Evolutionary conservation across 345 rosid genomes (phyloP).

Genomic region (Linum usitatissimum): DNA sequence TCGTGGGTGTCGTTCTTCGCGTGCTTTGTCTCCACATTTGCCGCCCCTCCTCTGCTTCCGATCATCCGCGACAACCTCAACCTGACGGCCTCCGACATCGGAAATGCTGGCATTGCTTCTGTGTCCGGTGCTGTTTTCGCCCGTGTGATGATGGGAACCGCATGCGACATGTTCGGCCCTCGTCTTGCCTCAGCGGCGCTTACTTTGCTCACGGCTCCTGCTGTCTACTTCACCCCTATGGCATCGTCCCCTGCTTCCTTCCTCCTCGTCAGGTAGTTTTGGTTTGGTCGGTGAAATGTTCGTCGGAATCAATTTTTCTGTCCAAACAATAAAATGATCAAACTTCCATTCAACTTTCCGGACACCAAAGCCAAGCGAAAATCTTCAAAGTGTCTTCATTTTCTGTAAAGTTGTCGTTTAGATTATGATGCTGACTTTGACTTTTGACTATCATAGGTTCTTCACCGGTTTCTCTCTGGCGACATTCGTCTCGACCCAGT

Average conservation of each 20-base stretch:
- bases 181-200: slow-evolving; percentile 84
- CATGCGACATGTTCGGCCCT: slow-evolving; percentile 78
- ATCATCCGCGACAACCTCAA: slow-evolving; percentile 70
- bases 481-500: slow-evolving; percentile 74
- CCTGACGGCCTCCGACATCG: slow-evolving; percentile 76
- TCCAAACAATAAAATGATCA: too few species aligned
- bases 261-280: slow-evolving; percentile 39
- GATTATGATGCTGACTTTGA: too few species aligned
- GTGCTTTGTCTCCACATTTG: slow-evolving; percentile 79
- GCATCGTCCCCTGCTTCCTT: slow-evolving; percentile 56
- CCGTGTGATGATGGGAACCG: slow-evolving; percentile 66
- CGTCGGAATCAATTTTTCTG: too few species aligned
- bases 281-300: too few species aligned
- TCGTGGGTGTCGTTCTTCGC: slow-evolving; percentile 82
- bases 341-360: too few species aligned
- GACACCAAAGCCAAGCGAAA: too few species aligned
- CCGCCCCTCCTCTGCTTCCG: slow-evolving; percentile 84
- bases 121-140: slow-evolving; percentile 87
- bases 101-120: slow-evolving; percentile 85
- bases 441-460: too few species aligned
- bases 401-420: too few species aligned
- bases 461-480: slow-evolving; percentile 51
- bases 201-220: slow-evolving; percentile 73
- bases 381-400: too few species aligned
- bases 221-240: slow-evolving; percentile 55